Percentiles rank a stretch among this genome's conserved stretches.
These are phyloP conservation scores for Quercus alba DNA, from an alignment of 306 rosid genomes.

Conservation along the genomic window DNA sequence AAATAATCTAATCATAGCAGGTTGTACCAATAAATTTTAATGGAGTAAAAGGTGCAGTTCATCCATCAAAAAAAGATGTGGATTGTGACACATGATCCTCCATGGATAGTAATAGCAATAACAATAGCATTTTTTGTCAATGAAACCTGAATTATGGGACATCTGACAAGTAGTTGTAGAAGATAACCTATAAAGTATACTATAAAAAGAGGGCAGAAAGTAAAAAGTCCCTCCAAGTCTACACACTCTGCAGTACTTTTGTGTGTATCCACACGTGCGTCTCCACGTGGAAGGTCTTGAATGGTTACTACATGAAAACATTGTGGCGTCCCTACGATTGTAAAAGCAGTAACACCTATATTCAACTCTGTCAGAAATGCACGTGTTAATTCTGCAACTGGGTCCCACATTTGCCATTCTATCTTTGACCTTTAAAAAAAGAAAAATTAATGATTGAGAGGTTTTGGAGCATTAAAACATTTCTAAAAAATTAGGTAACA, in stretches of 20 bases:
- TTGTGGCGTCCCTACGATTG: slow-evolving; percentile 1
- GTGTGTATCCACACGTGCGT: slow-evolving; percentile 36
- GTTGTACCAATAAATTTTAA: no score
- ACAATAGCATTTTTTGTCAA: no score
- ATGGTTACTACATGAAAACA: slow-evolving; percentile 19
- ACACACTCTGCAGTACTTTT: not conserved
- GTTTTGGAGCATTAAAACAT: no score
- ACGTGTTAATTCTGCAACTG: slow-evolving; percentile 33
- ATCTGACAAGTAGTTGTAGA: slow-evolving; percentile 35
- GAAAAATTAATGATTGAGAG: no score
- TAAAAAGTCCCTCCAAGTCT: not conserved
- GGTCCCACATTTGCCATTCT: not conserved
- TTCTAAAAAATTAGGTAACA: no score
- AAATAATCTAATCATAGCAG: no score
- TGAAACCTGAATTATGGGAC: slow-evolving; percentile 22
- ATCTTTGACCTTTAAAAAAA: not conserved
- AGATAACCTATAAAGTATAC: slow-evolving; percentile 1
- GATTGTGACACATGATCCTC: no score
- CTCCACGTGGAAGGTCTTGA: slow-evolving; percentile 34
- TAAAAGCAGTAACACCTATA: slow-evolving; percentile 3
- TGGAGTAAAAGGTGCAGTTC: no score
- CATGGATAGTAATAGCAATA: no score
- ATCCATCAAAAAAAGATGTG: no score
- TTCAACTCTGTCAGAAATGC: slow-evolving; percentile 62
- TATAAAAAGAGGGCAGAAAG: not conserved